phyloP scores from a whole-genome alignment of 1,284 basidiomycete genomes.

The Malassezia globosa region DNA sequence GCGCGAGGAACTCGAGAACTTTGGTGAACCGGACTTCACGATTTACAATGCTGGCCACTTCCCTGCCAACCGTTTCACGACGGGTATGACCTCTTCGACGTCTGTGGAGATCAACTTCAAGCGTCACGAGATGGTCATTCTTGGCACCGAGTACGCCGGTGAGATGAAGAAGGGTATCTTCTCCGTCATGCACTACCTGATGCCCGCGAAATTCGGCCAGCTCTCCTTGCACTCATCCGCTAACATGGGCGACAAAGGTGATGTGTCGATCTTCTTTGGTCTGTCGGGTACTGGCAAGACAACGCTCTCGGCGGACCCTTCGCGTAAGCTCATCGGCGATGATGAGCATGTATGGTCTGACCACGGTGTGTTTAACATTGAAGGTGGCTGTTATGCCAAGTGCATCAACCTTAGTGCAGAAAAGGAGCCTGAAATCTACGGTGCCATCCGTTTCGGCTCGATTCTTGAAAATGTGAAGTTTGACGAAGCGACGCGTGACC shows the following conservation, averaged over 20 bases:
- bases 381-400: slow-evolving; percentile 99
- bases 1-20: slow-evolving; percentile 80
- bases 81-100: slow-evolving; percentile 97
- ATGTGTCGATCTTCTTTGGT: slow-evolving; percentile 98
- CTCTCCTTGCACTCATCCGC: slow-evolving; percentile 98
- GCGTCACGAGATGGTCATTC: slow-evolving; percentile 99
- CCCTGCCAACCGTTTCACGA: slow-evolving; percentile 99
- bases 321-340: slow-evolving; percentile 42
- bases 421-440: slow-evolving; percentile 94
- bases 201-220: slow-evolving; percentile 96
- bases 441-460: slow-evolving; percentile 84
- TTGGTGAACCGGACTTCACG: slow-evolving; percentile 98
- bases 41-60: slow-evolving; percentile 99
- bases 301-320: slow-evolving; percentile 44
- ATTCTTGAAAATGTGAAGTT: slow-evolving; percentile 99
- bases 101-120: slow-evolving; percentile 99
- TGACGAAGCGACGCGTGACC: slow-evolving; percentile 69
- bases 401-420: slow-evolving; percentile 89
- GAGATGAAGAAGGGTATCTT: slow-evolving; percentile 99
- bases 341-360: slow-evolving; percentile 48
- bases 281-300: slow-evolving; percentile 96
- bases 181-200: slow-evolving; percentile 99
- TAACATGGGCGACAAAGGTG: slow-evolving; percentile 81
- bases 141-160: slow-evolving; percentile 97
- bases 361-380: slow-evolving; percentile 94